phyloP scores from a whole-genome alignment of 2,329 filamentous ascomycete genomes.

The Fusarium verrucosum region DNA sequence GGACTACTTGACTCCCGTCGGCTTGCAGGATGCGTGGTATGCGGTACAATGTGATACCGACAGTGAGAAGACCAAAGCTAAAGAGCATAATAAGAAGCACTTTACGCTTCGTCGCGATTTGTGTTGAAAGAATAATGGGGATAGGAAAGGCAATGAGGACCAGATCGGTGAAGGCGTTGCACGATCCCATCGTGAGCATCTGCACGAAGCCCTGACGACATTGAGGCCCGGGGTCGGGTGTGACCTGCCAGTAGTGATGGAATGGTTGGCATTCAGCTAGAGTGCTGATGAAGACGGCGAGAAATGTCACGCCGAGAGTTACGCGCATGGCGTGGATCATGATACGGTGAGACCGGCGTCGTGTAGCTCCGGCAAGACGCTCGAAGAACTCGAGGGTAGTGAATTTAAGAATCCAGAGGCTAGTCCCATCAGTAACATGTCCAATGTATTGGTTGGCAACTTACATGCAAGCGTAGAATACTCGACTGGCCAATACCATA shows the following conservation, averaged over 20 bases:
- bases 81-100: constrained; percentile 80
- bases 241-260: constrained; percentile 76
- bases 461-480: constrained; percentile 87
- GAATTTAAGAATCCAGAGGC: constrained; percentile 88
- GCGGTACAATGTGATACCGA: constrained; percentile 79
- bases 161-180: constrained; percentile 85
- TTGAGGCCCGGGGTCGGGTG: constrained; percentile 80
- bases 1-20: constrained; percentile 79
- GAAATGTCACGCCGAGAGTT: constrained; percentile 76
- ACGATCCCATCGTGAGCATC: constrained; percentile 82
- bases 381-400: constrained; percentile 90
- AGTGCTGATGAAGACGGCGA: constrained; percentile 80
- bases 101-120: constrained; percentile 79
- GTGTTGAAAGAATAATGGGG: constrained; percentile 81
- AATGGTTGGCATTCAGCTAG: constrained; percentile 82
- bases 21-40: constrained; percentile 75
- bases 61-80: constrained; percentile 77
- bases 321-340: constrained; percentile 75
- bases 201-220: constrained; percentile 87
- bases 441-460: constrained; percentile 46
- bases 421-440: constrained; percentile 49
- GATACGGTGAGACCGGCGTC: constrained; percentile 76
- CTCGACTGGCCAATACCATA: constrained; percentile 79
- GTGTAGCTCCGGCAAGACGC: constrained; percentile 80
- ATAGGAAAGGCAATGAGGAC: constrained; percentile 86